phyloP scores from a whole-genome alignment of 495 filamentous ascomycete species.

The Xylaria scruposa region DNA sequence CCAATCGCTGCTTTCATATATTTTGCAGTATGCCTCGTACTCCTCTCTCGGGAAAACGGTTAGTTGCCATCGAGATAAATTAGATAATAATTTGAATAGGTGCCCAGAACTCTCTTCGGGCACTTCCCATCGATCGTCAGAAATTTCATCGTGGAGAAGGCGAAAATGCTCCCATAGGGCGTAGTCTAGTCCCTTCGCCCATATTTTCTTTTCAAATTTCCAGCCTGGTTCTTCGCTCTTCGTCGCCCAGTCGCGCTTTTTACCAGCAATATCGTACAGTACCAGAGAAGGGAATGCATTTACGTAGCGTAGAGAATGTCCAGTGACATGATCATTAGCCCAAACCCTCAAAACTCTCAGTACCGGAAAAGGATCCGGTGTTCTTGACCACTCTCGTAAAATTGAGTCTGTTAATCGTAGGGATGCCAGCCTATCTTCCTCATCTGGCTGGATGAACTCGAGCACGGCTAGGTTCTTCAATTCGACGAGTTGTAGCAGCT shows the following conservation, averaged over 20 bases:
- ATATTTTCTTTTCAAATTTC: slow-evolving; percentile 3
- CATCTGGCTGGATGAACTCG: slow-evolving; percentile 33
- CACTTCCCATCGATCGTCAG: background rate
- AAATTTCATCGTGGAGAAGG: background rate
- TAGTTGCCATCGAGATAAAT: background rate
- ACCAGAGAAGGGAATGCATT: slow-evolving; percentile 36
- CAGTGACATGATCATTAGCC: slow-evolving; percentile 28
- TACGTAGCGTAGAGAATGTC: slow-evolving; percentile 33
- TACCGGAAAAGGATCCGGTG: slow-evolving; percentile 34
- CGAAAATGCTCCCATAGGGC: background rate
- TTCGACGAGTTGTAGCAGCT: slow-evolving; percentile 37
- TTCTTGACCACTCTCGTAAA: slow-evolving; percentile 40
- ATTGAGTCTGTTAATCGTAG: slow-evolving; percentile 38
- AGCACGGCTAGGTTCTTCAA: slow-evolving; percentile 44
- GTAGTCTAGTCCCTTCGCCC: background rate
- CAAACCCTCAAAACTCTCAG: slow-evolving; percentile 42
- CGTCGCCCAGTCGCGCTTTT: slow-evolving; percentile 29
- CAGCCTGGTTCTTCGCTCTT: background rate
- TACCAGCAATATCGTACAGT: slow-evolving; percentile 34
- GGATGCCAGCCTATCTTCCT: background rate
- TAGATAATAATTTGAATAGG: too few relatives aligned
- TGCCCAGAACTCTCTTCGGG: too few relatives aligned
- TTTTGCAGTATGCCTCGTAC: background rate
- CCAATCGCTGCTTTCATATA: too few relatives aligned
- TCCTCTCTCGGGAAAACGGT: background rate